Conservation (phyloP, 2,329 filamentous ascomycete genomes). For the Fusarium setosum region DNA sequence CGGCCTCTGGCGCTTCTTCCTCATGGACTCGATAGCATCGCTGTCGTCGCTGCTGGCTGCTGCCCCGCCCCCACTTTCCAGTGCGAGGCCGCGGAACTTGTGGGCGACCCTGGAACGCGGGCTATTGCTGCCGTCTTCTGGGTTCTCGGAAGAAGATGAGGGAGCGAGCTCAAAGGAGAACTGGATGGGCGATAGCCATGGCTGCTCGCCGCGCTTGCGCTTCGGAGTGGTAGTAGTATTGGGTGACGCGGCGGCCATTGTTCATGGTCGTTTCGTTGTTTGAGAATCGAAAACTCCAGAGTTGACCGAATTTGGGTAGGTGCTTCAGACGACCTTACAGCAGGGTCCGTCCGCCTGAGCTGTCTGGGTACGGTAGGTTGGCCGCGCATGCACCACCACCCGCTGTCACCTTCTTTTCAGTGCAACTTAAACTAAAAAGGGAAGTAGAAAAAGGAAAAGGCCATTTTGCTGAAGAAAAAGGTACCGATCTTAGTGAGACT, state of each 20-base stretch:
- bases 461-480: slow-evolving; percentile 3
- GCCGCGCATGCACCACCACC: slow-evolving; percentile 19
- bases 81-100: slow-evolving; percentile 62
- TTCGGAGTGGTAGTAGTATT: slow-evolving; percentile 56
- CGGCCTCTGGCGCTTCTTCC: slow-evolving; percentile 54
- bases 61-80: slow-evolving; percentile 60
- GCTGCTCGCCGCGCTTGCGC: slow-evolving; percentile 57
- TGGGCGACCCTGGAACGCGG: slow-evolving; percentile 64
- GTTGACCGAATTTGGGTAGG: too few species aligned
- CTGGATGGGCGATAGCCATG: slow-evolving; percentile 47
- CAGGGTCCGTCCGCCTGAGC: slow-evolving; percentile 4
- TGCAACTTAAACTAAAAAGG: slow-evolving; percentile 15
- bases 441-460: slow-evolving; percentile 6
- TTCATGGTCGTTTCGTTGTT: slow-evolving; percentile 23
- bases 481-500: slow-evolving; percentile 10
- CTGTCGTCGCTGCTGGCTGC: slow-evolving; percentile 40
- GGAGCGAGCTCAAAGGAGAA: slow-evolving; percentile 64
- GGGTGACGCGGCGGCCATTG: slow-evolving; percentile 38
- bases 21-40: slow-evolving; percentile 46
- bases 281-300: slow-evolving; percentile 7
- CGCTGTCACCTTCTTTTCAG: slow-evolving; percentile 13
- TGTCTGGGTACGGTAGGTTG: neutral
- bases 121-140: slow-evolving; percentile 62
- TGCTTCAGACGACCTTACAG: slow-evolving; percentile 6
- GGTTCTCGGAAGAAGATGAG: slow-evolving; percentile 40